These are phyloP conservation scores for Globisporangium perplexum DNA, from an alignment of 352 stramenopile species.

Conservation along the genomic window DNA sequence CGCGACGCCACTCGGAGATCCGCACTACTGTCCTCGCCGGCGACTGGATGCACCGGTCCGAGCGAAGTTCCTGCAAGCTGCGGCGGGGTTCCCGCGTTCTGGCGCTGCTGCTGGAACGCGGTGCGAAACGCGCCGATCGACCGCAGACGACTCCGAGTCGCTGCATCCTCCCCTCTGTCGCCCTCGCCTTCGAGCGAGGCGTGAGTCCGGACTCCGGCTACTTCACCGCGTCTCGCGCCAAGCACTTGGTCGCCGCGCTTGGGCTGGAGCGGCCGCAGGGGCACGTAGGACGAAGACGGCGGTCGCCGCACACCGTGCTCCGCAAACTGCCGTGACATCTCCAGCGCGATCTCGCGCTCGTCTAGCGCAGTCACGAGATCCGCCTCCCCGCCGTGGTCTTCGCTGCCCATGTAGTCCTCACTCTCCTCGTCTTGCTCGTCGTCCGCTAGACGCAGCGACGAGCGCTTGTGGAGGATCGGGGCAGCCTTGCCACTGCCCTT, in stretches of 20 bases:
- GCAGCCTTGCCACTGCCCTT: slow-evolving; percentile 13
- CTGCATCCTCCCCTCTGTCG: neutral
- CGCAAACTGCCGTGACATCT: slow-evolving; percentile 22
- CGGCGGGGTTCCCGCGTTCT: neutral
- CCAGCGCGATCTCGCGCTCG: slow-evolving; percentile 16
- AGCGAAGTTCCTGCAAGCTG: slow-evolving; percentile 2
- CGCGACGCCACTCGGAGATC: too few relatives aligned
- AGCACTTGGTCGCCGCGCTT: slow-evolving; percentile 26
- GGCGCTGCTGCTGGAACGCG: slow-evolving; percentile 8
- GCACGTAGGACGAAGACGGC: slow-evolving; percentile 13
- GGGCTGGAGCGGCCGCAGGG: slow-evolving; percentile 20
- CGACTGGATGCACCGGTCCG: neutral
- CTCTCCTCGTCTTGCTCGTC: slow-evolving; percentile 9
- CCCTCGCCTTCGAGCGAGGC: neutral
- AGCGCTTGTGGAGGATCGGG: slow-evolving; percentile 1
- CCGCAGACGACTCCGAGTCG: slow-evolving; percentile 5
- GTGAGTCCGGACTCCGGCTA: neutral
- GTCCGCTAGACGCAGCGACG: neutral
- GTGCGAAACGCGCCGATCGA: slow-evolving; percentile 22
- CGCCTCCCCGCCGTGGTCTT: neutral
- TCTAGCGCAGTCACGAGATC: slow-evolving; percentile 14
- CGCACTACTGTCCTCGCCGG: neutral
- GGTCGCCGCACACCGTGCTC: slow-evolving; percentile 14
- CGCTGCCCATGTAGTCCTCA: slow-evolving; percentile 22
- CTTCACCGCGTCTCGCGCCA: neutral